These are phyloP conservation scores for Sideroxylon spinosum DNA, from an alignment of 179 eudicot genomes.

Conservation along the genomic window DNA sequence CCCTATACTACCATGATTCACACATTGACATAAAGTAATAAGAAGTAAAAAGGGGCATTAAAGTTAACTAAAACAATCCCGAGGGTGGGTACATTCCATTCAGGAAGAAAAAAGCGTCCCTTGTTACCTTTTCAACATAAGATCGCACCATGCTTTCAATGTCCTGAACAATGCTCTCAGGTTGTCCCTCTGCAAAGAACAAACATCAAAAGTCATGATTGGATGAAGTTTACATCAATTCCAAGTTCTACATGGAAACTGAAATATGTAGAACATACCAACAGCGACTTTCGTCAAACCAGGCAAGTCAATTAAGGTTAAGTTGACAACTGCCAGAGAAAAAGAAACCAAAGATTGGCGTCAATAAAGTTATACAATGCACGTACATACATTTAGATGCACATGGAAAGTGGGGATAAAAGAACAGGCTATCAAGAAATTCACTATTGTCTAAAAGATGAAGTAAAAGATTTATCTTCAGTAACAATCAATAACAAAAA, in stretches of 20 bases:
- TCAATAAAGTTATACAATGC: conserved; percentile 4
- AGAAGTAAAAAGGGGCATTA: not conserved
- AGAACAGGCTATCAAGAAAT: not conserved
- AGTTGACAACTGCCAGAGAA: conserved; percentile 73
- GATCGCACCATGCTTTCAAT: conserved; percentile 89
- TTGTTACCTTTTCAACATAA: conserved; percentile 76
- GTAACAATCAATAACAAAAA: not conserved
- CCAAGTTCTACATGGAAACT: not conserved
- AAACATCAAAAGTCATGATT: not conserved
- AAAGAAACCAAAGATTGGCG: conserved; percentile 11
- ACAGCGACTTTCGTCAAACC: conserved; percentile 95
- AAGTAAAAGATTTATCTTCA: not conserved
- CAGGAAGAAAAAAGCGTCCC: not conserved
- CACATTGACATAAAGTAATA: not conserved
- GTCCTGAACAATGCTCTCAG: conserved; percentile 77
- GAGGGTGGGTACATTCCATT: not conserved
- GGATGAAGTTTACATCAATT: conserved; percentile 7
- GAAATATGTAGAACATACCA: conserved; percentile 43
- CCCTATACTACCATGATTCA: not conserved
- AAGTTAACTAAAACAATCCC: not conserved
- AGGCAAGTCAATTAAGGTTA: conserved; percentile 84
- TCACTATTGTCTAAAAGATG: not conserved
- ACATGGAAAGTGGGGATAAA: too few relatives aligned
- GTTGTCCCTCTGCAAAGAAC: conserved; percentile 71
- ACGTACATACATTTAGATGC: too few relatives aligned